Base-by-base conservation (phyloP, 2,329 filamentous ascomycete species). In the Colletotrichum zoysiae region DNA sequence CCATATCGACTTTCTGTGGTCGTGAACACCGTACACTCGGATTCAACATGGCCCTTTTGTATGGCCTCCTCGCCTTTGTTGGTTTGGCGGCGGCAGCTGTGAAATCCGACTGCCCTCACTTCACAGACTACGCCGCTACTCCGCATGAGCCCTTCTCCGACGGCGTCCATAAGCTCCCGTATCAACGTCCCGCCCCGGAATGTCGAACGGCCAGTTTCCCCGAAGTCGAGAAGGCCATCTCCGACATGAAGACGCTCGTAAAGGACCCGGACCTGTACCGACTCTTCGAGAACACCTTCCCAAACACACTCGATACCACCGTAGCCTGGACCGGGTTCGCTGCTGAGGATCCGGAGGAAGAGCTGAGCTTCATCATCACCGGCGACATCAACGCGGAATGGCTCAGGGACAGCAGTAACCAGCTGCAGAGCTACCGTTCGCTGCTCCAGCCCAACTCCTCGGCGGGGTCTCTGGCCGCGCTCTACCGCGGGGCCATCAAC, bases 301-400 rank as follows among this genome's bases (percentile, higher is more conserved):
- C 92, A 0, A 95, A 93, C 79, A 93, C 92, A 0, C 84, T 95
- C 14, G 92, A 94, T 77, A 94, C 92, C 0, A 91, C 92, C 0
- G 87, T 94, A 53, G 86, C 86, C 73, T 94, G 91, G 91, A 89
- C 87, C 66, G 92, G 92, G 2, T 82, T 84, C 63, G 85, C 89
- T 0, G 85, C 84, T 44, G 85, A 89, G 70, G 85, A 88, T 75
- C 79, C 85, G 0, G 85, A 86, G 1, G 90, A 93, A 79, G 91
- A 93, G 79, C 80, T 82, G 72, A 71, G 74, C 62, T 95, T 95
- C 78, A 89, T 95, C 72, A 93, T 95, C 44, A 97, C 94, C 0
- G 94, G 94, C 40, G 94, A 97, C 77, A 97, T 97, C 79, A 91
- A 97, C 75, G 95, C 95, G 0, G 95, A 97, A 82, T 98, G 95